Evolutionary conservation across 371 early-diverging fungal species (phyloP).

Genomic region (Batrachochytrium dendrobatidis): DNA sequence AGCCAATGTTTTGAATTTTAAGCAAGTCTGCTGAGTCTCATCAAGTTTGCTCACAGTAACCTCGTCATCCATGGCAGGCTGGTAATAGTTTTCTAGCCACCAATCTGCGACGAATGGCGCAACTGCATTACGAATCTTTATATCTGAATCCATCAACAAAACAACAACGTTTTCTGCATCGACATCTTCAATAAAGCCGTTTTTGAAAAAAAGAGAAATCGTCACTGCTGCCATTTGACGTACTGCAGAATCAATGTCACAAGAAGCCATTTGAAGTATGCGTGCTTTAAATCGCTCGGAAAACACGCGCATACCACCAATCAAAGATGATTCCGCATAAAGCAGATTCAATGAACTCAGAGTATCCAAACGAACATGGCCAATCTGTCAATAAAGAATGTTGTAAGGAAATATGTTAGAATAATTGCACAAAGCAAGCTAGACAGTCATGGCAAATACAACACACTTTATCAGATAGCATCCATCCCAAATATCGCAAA

Average conservation of each 20-base stretch:
- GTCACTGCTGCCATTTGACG: slow-evolving; percentile 61
- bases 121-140: slow-evolving; percentile 13
- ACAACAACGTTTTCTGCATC: slow-evolving; percentile 24
- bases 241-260: slow-evolving; percentile 62
- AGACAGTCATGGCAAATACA: not conserved
- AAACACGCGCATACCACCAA: slow-evolving; percentile 56
- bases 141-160: slow-evolving; percentile 28
- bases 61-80: slow-evolving; percentile 9
- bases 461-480: slow-evolving; percentile 69
- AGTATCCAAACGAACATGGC: slow-evolving; percentile 57
- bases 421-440: slow-evolving; percentile 2
- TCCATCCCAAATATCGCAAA: slow-evolving; percentile 79
- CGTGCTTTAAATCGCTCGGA: slow-evolving; percentile 65
- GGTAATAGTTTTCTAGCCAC: slow-evolving; percentile 19
- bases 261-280: slow-evolving; percentile 72
- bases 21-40: slow-evolving; percentile 13
- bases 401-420: too few species aligned
- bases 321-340: slow-evolving; percentile 40
- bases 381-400: slow-evolving; percentile 28
- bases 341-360: slow-evolving; percentile 47
- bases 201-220: not conserved
- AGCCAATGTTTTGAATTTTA: slow-evolving; percentile 41
- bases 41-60: not conserved
- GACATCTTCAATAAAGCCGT: slow-evolving; percentile 31
- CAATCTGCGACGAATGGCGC: slow-evolving; percentile 16